Conservation (phyloP, 2,329 filamentous ascomycete genomes). For the Dothidotthia symphoricarpi region DNA sequence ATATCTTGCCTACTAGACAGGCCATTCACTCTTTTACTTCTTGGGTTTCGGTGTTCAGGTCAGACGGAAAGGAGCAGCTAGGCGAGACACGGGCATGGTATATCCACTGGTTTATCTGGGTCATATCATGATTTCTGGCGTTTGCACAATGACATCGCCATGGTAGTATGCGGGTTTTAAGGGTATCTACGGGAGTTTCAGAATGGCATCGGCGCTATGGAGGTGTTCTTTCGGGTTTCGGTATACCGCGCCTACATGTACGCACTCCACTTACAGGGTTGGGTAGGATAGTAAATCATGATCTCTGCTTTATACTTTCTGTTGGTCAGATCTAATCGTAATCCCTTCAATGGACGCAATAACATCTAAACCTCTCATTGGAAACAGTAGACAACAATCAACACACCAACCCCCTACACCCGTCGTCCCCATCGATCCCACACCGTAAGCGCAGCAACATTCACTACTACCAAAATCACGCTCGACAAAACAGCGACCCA, state of each 20-base stretch:
- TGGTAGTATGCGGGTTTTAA: background rate
- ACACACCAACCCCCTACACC: too few species aligned
- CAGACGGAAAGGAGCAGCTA: background rate
- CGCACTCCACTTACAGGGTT: too few species aligned
- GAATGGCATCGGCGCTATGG: slow-evolving; percentile 1
- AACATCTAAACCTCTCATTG: too few species aligned
- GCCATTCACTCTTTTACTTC: background rate
- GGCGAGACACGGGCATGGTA: background rate
- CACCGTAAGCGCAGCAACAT: too few species aligned
- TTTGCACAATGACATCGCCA: background rate
- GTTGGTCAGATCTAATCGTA: too few species aligned
- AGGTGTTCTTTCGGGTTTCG: background rate
- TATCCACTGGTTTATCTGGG: background rate
- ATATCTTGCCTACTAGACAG: background rate
- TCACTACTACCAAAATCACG: too few species aligned
- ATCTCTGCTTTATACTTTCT: too few species aligned
- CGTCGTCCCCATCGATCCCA: too few species aligned
- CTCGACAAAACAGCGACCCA: too few species aligned
- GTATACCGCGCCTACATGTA: slow-evolving; percentile 6
- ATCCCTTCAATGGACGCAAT: too few species aligned
- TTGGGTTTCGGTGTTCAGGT: slow-evolving; percentile 2
- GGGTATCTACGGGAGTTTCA: background rate
- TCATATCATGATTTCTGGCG: background rate
- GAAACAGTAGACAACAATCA: too few species aligned
- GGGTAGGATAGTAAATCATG: too few species aligned